Percentiles rank a stretch among this genome's conserved stretches.
Evolutionary conservation across 345 rosid genomes (phyloP).

Genomic region (Citrus glauca): DNA sequence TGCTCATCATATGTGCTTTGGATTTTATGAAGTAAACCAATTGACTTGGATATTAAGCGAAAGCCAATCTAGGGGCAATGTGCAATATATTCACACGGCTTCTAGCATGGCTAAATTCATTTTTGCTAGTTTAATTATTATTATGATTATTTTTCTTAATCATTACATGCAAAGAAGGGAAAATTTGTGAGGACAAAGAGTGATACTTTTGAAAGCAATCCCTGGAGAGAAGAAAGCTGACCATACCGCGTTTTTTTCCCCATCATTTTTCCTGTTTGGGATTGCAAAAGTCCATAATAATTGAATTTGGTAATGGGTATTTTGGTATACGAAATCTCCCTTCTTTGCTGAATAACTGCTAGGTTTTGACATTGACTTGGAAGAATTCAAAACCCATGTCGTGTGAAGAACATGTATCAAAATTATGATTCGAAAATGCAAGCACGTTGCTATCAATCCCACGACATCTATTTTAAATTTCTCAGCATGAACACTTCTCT

Average conservation of each 20-base stretch:
- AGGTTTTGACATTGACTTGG: neutral
- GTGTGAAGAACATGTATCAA: too few relatives aligned
- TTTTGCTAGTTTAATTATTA: neutral
- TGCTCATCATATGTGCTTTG: neutral
- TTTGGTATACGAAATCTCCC: neutral
- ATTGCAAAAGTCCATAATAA: neutral
- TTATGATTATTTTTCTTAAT: neutral
- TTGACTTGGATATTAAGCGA: neutral
- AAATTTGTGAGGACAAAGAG: neutral
- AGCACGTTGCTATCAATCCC: too few relatives aligned
- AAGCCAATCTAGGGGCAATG: neutral
- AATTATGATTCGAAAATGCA: too few relatives aligned
- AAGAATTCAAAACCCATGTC: neutral
- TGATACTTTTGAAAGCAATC: neutral
- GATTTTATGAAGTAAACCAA: neutral
- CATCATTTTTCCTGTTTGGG: neutral
- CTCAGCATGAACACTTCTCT: too few relatives aligned
- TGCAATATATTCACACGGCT: neutral
- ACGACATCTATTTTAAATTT: too few relatives aligned
- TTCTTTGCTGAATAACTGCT: neutral
- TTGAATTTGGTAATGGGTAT: neutral
- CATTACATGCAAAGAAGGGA: neutral
- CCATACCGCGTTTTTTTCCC: neutral
- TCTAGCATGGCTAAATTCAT: neutral
- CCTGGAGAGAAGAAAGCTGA: neutral